Base-by-base conservation (phyloP, 345 rosid genomes). In the Eutrema yunnanense region DNA sequence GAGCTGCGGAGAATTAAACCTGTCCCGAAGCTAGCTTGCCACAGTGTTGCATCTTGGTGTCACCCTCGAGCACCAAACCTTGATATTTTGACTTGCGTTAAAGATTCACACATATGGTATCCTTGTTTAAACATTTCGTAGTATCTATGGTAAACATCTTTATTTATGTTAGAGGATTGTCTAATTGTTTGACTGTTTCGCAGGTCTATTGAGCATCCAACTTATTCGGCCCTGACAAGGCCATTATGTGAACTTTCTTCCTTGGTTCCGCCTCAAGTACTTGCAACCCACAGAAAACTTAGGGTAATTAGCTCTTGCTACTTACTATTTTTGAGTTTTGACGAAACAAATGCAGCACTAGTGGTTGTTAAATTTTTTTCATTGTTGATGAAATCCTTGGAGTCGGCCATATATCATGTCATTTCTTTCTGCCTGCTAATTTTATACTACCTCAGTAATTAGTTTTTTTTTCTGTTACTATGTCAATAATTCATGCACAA, bases 11-110 rank as follows among this genome's bases (percentile, higher is more conserved):
- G 98, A 78, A 95, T 95, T 76, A 95, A 92, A 83, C 99, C 99
- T 65, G 98, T 92, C 67, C 86, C 97, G 55, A 95, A 80, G 81
- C 86, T 90, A 77, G 92, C 99, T 52, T 95, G 97, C 81, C 97
- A 95, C 62, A 95, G 99, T 76, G 88, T 95, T 76, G 90, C 98
- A 78, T 95, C 98, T 75, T 95, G 99, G 99, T 92, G 99, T 80
- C 98, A 90, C 76, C 99, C 99, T 70, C 88, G 99, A 75, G 99
- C 99, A 65, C 99, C 99, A 61, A 95, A 92, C 82, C 96, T 95
- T 34, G 96, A 92, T 80, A 92, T 95, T 52, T 85, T 95, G 75
- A 88, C 96, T 63, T 92, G 98, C 33, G 98, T 88, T 62, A 95
- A 95, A 83, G 99, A 95, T 87, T 95, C 99, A 62, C 97, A 88